Evolutionary conservation across 345 rosid genomes (phyloP), one percentile per base, ranked within the genome.

Genomic region (Citrus reticulata): DNA sequence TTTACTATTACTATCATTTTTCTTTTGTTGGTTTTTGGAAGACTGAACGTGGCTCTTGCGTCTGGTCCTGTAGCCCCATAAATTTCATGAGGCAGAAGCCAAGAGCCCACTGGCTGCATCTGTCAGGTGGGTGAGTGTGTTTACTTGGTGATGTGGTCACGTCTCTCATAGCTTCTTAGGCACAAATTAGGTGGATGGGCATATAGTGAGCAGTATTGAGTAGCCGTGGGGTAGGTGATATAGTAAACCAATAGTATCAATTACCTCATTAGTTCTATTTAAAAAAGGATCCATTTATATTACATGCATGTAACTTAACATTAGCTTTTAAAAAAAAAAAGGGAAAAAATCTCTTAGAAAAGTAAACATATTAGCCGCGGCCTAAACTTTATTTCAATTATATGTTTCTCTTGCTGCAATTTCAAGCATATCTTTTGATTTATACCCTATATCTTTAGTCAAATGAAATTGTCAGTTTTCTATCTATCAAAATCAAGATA

Each of bases 131-230:
- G 60, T 40, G 68, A 8, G 1, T n/a, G 35, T 60, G 24, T 62
- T 30, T 17, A 19, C 30, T 54, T 9, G 55, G 57, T 30, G 37
- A 24, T 68, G 61, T 32, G 70, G 75, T 32, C 63, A 34, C 78
- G 74, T 58, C 76, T 58, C 65, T 24, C n/a, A 9, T 10, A 46
- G 17, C 17, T 46, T 29, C 16, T 32, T 71, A 68, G 82, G 78
- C 49, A 68, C 55, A 70, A 80, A 74, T 74, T 74, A 74, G 79
- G 73, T 80, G 57, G 79, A 69, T 69, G 79, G 82, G 71, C 70
- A 74, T 49, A 61, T 1, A 37, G 14, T 16, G 57, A 22, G 7
- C 11, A n/a, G 55, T 9, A 22, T 40, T 35, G 40, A 58, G 61
- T 49, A 42, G 70, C 39, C 64, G 13, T 68, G 54, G 74, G 74